Conservation (phyloP, 495 filamentous ascomycete genomes). For the Neurospora intermedia region DNA sequence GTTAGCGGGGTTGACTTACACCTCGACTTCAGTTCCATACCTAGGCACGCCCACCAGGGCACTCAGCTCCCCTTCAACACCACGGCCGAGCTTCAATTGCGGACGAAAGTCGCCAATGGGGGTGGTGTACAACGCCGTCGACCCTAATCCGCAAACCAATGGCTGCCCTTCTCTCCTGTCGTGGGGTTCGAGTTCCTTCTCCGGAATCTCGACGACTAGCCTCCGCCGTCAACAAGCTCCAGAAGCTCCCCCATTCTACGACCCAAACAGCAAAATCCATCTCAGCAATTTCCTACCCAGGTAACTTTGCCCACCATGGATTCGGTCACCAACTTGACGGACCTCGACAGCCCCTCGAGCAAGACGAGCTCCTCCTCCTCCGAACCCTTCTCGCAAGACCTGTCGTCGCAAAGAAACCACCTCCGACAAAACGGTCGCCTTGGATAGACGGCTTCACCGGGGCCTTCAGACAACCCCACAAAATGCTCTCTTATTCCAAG, state of each 20-base stretch:
- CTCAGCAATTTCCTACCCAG: background rate
- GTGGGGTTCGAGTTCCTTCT: background rate
- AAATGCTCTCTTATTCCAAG: conserved; percentile 3
- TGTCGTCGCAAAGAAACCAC: background rate
- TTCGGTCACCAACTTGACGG: background rate
- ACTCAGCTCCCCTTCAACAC: background rate
- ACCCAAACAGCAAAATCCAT: background rate
- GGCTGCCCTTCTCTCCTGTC: background rate
- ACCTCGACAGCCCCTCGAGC: background rate
- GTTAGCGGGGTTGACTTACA: background rate
- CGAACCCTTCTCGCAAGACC: background rate
- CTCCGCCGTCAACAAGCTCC: background rate
- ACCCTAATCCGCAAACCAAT: background rate
- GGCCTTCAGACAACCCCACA: background rate
- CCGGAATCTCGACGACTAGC: background rate
- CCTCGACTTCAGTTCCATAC: no score
- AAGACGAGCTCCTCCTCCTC: background rate
- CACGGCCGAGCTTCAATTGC: background rate
- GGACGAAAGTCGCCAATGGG: background rate
- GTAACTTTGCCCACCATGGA: background rate
- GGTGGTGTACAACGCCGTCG: background rate
- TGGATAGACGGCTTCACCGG: background rate
- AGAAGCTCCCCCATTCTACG: background rate
- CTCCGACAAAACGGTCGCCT: background rate
- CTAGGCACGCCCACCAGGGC: background rate